phyloP scores from a whole-genome alignment of 371 early-diverging fungal genomes.

The Mortierella sp. region DNA sequence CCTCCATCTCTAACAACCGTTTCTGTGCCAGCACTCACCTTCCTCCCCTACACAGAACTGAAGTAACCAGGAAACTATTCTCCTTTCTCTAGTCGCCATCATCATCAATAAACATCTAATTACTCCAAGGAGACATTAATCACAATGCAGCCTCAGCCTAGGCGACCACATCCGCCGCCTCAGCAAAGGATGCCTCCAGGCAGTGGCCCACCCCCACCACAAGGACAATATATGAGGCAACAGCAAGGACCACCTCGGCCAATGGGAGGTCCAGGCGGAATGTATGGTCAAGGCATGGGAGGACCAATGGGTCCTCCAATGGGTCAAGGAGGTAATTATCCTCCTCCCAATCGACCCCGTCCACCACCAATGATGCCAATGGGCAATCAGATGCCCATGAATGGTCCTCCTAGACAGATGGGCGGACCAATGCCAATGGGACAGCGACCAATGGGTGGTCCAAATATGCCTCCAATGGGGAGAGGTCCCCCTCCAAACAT shows the following conservation, averaged over 20 bases:
- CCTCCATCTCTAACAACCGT: neutral
- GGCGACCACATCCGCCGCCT: slow-evolving; percentile 42
- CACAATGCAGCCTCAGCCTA: slow-evolving; percentile 47
- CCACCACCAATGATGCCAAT: slow-evolving; percentile 45
- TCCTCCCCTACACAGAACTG: too few species aligned
- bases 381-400: slow-evolving; percentile 47
- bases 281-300: slow-evolving; percentile 37
- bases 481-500: slow-evolving; percentile 42
- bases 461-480: slow-evolving; percentile 37
- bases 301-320: slow-evolving; percentile 38
- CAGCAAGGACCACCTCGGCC: slow-evolving; percentile 36
- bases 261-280: slow-evolving; percentile 46
- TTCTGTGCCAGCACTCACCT: neutral
- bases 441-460: slow-evolving; percentile 38
- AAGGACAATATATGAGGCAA: slow-evolving; percentile 41
- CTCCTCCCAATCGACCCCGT: slow-evolving; percentile 34
- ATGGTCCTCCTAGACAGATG: slow-evolving; percentile 18
- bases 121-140: neutral
- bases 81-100: neutral
- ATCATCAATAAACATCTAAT: neutral
- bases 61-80: neutral
- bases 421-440: slow-evolving; percentile 37
- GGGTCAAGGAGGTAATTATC: slow-evolving; percentile 43
- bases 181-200: slow-evolving; percentile 38
- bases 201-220: slow-evolving; percentile 40